Percentiles rank a stretch among this genome's conserved stretches.
Conservation (phyloP, 176 grass and related monocot genomes). For the Carex myosuroides region DNA sequence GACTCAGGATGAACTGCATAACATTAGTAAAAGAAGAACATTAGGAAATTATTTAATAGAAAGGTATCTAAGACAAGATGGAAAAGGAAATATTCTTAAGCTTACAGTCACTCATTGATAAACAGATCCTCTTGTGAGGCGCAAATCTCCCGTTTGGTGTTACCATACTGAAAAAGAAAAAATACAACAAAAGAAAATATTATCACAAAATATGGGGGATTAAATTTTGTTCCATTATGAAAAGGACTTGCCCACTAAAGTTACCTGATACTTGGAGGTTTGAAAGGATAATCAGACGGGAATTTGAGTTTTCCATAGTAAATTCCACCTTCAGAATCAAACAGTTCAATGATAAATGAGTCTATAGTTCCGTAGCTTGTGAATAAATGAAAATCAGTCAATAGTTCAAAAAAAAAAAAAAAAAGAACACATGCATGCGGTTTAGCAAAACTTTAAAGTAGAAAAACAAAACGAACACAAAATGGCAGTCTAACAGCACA, state of each 20-base stretch:
- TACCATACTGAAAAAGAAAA: constrained; percentile 64
- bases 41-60: not conserved
- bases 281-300: constrained; percentile 90
- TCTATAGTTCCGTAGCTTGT: not conserved
- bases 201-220: not conserved
- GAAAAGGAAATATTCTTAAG: constrained; percentile 1
- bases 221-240: not conserved
- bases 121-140: constrained; percentile 80
- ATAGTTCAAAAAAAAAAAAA: not conserved
- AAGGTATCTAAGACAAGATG: not conserved
- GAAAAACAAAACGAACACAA: constrained; percentile 3
- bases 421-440: not conserved
- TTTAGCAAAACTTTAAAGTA: not conserved
- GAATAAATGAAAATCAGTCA: not conserved
- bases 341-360: not conserved
- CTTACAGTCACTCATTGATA: constrained; percentile 99
- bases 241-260: not conserved
- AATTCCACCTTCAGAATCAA: constrained; percentile 59
- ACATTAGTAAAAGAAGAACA: constrained; percentile 5
- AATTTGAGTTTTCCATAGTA: constrained; percentile 99
- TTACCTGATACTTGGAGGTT: constrained; percentile 96
- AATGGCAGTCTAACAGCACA: not conserved
- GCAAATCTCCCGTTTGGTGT: constrained; percentile 92
- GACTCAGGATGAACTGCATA: constrained; percentile 94
- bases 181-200: constrained; percentile 28